These are phyloP conservation scores for Xylaria sp. DNA, from an alignment of 2,329 filamentous ascomycete genomes.

Conservation along the genomic window DNA sequence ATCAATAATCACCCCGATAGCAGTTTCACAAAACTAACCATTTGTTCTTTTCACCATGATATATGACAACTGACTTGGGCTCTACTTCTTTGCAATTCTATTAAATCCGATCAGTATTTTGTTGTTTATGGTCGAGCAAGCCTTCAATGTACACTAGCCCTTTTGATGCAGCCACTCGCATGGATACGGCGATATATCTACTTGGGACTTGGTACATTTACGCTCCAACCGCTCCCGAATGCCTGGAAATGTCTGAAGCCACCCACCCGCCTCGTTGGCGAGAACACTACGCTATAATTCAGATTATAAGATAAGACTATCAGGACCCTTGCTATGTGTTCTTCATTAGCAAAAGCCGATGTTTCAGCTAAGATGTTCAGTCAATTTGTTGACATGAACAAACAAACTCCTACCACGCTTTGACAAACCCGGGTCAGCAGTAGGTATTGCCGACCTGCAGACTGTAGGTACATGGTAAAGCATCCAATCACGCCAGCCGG, in stretches of 20 bases:
- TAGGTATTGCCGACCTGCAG: not conserved
- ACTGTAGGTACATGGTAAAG: slow-evolving; percentile 7
- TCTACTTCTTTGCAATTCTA: not conserved
- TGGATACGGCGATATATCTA: not conserved
- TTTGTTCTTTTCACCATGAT: not conserved
- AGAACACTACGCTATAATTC: not conserved
- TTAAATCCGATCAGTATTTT: not conserved
- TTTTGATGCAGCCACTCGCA: not conserved
- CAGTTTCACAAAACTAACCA: not conserved
- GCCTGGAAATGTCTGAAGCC: not conserved
- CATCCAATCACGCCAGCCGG: slow-evolving; percentile 7
- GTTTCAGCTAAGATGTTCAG: not conserved
- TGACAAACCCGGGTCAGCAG: slow-evolving; percentile 6
- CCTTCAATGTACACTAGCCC: not conserved
- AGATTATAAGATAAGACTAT: not conserved
- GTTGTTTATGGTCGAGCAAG: not conserved
- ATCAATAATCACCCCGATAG: slow-evolving; percentile 4
- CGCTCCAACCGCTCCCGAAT: not conserved
- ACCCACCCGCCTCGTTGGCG: not conserved
- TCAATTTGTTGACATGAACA: slow-evolving; percentile 16
- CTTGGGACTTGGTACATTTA: not conserved
- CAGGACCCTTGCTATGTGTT: not conserved
- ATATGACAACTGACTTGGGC: not conserved
- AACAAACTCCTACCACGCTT: slow-evolving; percentile 5
- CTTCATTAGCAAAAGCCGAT: not conserved